These are phyloP conservation scores for Boletus coccyginus DNA, from an alignment of 768 basidiomycete species.

Conservation along the genomic window DNA sequence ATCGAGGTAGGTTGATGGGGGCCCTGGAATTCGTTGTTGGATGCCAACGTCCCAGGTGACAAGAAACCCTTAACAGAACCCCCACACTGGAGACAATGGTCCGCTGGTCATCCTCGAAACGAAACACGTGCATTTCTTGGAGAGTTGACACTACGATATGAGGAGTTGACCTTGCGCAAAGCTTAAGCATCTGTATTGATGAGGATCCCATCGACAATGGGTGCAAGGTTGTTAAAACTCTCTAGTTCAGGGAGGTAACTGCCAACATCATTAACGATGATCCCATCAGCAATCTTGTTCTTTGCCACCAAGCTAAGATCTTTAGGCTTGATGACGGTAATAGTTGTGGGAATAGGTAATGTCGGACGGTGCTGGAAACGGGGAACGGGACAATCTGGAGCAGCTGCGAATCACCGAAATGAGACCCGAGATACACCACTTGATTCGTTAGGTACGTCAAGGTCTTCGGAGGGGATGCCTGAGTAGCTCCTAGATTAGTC, in stretches of 20 bases:
- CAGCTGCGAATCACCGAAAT: constrained; percentile 78
- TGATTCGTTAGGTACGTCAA: constrained; percentile 72
- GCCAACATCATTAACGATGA: constrained; percentile 51
- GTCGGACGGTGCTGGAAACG: constrained; percentile 41
- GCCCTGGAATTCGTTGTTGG: constrained; percentile 24
- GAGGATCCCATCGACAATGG: constrained; percentile 77
- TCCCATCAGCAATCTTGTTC: constrained; percentile 37
- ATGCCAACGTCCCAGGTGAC: constrained; percentile 60
- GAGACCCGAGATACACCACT: constrained; percentile 75
- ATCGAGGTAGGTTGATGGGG: constrained; percentile 35
- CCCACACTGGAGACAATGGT: constrained; percentile 21
- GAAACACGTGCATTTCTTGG: constrained; percentile 51
- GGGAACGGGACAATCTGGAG: constrained; percentile 54
- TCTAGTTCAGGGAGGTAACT: constrained; percentile 61
- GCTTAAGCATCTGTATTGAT: constrained; percentile 41
- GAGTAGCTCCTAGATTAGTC: background rate
- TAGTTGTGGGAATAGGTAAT: constrained; percentile 48
- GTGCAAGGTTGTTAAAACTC: constrained; percentile 73
- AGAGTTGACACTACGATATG: constrained; percentile 62
- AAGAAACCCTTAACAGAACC: constrained; percentile 50
- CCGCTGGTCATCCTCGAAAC: constrained; percentile 36
- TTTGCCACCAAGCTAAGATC: constrained; percentile 40
- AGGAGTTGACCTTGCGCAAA: constrained; percentile 44
- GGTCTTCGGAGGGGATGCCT: constrained; percentile 72
- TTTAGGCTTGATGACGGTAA: constrained; percentile 41